Evolutionary conservation across 495 filamentous ascomycete species (phyloP).

Genomic region (Pseudoneurospora amorphoporcata): DNA sequence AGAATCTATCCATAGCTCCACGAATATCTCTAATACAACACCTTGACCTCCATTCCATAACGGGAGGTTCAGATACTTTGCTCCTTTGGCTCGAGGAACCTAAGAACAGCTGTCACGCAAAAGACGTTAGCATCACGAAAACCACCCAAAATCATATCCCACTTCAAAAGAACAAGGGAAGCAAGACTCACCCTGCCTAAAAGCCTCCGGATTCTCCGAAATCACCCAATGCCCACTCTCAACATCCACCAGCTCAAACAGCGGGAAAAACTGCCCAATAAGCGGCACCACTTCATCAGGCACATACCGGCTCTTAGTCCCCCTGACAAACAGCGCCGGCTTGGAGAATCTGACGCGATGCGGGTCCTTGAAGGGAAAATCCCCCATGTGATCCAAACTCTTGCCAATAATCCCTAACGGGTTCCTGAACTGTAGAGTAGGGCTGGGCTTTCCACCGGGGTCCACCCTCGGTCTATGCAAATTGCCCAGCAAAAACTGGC

Average conservation of each 20-base stretch:
- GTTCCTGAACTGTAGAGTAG: conserved; percentile 32
- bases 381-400: conserved; percentile 51
- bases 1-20: neutral
- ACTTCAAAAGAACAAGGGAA: neutral
- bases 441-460: neutral
- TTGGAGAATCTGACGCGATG: conserved; percentile 54
- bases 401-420: conserved; percentile 31
- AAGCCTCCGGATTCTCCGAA: conserved; percentile 81
- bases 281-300: conserved; percentile 78
- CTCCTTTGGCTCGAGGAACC: conserved; percentile 52
- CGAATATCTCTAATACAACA: neutral
- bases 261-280: conserved; percentile 84
- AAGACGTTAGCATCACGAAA: neutral
- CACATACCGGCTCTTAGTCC: conserved; percentile 76
- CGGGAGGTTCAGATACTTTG: conserved; percentile 7
- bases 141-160: neutral
- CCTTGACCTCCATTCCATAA: neutral
- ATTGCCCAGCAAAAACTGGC: conserved; percentile 93
- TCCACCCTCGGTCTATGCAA: conserved; percentile 41
- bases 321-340: conserved; percentile 73
- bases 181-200: conserved; percentile 57
- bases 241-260: conserved; percentile 68
- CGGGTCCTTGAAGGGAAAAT: conserved; percentile 73
- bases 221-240: conserved; percentile 93
- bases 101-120: conserved; percentile 40